These are phyloP conservation scores for Blastocrithidia nonstop DNA, from an alignment of 208 protist species.

Conservation along the genomic window DNA sequence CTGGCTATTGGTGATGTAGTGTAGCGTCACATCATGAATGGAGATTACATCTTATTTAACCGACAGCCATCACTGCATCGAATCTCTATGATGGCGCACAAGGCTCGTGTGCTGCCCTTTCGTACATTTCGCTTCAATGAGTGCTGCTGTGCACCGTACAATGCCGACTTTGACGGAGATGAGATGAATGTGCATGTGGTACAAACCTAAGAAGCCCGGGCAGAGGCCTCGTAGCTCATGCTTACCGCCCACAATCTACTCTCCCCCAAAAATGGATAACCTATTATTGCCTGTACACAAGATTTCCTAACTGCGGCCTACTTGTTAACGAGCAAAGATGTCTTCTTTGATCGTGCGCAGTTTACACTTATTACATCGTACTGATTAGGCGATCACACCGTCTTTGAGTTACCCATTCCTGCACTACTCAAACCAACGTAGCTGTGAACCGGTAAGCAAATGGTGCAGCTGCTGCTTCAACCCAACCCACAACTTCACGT, in stretches of 20 bases:
- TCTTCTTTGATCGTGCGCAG: slow-evolving; percentile 90
- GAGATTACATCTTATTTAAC: slow-evolving; percentile 99
- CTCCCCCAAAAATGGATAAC: slow-evolving; percentile 95
- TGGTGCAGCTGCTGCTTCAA: slow-evolving; percentile 90
- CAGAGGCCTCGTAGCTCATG: slow-evolving; percentile 96
- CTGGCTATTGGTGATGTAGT: slow-evolving; percentile 95
- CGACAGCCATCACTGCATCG: slow-evolving; percentile 98
- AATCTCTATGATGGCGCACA: slow-evolving; percentile 98
- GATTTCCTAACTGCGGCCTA: slow-evolving; percentile 98
- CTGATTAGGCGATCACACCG: slow-evolving; percentile 52
- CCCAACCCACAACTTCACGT: slow-evolving; percentile 32
- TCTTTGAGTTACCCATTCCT: slow-evolving; percentile 91
- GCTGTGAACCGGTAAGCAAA: slow-evolving; percentile 99
- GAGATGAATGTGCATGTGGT: slow-evolving; percentile 99
- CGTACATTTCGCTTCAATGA: slow-evolving; percentile 99
- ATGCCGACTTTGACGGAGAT: slow-evolving; percentile 99
- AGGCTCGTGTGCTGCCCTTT: slow-evolving; percentile 89
- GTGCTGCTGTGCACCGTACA: slow-evolving; percentile 97
- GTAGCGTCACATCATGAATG: slow-evolving; percentile 97
- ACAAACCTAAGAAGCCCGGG: slow-evolving; percentile 97
- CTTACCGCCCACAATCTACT: slow-evolving; percentile 94
- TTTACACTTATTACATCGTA: slow-evolving; percentile 84
- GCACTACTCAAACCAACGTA: slow-evolving; percentile 94
- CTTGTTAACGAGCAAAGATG: slow-evolving; percentile 91
- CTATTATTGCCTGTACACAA: slow-evolving; percentile 97